A percentile compares a stretch with the other conserved stretches of the same genome.
Evolutionary conservation across 106 monocot species (phyloP).

Genomic region (Dendrobium huoshanense): DNA sequence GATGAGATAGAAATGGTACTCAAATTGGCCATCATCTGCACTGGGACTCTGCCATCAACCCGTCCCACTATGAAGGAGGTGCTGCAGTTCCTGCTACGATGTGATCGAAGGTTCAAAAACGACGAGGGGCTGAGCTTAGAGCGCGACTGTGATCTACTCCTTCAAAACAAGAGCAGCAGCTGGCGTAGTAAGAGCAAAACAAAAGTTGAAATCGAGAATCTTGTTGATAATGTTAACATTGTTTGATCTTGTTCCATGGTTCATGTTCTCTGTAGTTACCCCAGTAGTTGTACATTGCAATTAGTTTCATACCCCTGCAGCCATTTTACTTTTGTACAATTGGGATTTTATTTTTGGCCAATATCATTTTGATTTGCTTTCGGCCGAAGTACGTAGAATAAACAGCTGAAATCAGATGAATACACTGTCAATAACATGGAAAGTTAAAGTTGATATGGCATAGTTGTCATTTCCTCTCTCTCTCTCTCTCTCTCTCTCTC

Average conservation of each 20-base stretch:
- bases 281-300: too few relatives aligned
- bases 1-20: slow-evolving; percentile 52
- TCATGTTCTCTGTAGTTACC: too few relatives aligned
- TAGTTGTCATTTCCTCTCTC: too few relatives aligned
- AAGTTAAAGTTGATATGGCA: too few relatives aligned
- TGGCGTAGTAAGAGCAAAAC: not conserved
- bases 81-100: slow-evolving; percentile 47
- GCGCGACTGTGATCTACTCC: slow-evolving; percentile 22
- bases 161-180: slow-evolving; percentile 10
- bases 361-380: too few relatives aligned
- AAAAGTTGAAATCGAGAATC: not conserved
- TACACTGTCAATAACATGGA: too few relatives aligned
- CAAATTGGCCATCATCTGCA: slow-evolving; percentile 59
- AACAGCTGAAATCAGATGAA: too few relatives aligned
- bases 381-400: too few relatives aligned
- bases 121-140: slow-evolving; percentile 7
- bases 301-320: too few relatives aligned
- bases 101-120: slow-evolving; percentile 4
- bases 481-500: too few relatives aligned
- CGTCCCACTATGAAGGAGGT: slow-evolving; percentile 83
- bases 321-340: too few relatives aligned
- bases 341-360: too few relatives aligned
- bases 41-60: slow-evolving; percentile 38
- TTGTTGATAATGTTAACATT: not conserved
- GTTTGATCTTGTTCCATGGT: not conserved